Conservation (phyloP, 805 yeast species). For the Nakazawaea sp. region DNA sequence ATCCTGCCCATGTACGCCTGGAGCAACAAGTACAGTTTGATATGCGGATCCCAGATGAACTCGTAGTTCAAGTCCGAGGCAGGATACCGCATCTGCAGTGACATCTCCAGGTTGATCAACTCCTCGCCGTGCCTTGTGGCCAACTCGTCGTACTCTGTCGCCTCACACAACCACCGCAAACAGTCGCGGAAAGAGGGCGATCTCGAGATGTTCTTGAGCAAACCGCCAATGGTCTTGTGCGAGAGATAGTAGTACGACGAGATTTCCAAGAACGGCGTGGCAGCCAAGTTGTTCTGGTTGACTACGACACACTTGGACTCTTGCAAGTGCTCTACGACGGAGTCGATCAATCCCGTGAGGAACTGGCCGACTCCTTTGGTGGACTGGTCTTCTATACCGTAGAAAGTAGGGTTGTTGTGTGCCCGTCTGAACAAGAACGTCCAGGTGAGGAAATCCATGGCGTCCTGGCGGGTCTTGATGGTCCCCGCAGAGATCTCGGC, state of each 20-base stretch:
- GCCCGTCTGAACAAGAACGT: conserved; percentile 70
- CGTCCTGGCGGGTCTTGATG: conserved; percentile 56
- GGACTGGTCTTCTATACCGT: conserved; percentile 59
- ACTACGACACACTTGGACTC: conserved; percentile 69
- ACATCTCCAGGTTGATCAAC: conserved; percentile 75
- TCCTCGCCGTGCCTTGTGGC: conserved; percentile 93
- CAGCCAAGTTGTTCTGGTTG: conserved; percentile 36
- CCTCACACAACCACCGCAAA: conserved; percentile 51
- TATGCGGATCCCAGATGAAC: conserved; percentile 82
- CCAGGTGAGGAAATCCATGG: conserved; percentile 71
- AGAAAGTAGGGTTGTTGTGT: conserved; percentile 71
- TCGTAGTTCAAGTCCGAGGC: conserved; percentile 51
- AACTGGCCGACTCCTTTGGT: conserved; percentile 50
- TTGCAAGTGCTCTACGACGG: conserved; percentile 55
- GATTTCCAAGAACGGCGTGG: conserved; percentile 80
- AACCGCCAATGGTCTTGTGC: conserved; percentile 75
- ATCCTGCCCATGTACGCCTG: conserved; percentile 68
- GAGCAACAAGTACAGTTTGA: conserved; percentile 62
- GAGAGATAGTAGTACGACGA: conserved; percentile 91
- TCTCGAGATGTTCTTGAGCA: conserved; percentile 45
- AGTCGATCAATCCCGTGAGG: conserved; percentile 61
- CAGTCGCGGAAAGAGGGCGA: conserved; percentile 51
- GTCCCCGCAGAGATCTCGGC: conserved; percentile 75
- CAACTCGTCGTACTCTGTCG: conserved; percentile 76
- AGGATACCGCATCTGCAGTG: conserved; percentile 61